Base-by-base conservation (phyloP, 2,329 filamentous ascomycete genomes). In the Pseudonectria foliicola region DNA sequence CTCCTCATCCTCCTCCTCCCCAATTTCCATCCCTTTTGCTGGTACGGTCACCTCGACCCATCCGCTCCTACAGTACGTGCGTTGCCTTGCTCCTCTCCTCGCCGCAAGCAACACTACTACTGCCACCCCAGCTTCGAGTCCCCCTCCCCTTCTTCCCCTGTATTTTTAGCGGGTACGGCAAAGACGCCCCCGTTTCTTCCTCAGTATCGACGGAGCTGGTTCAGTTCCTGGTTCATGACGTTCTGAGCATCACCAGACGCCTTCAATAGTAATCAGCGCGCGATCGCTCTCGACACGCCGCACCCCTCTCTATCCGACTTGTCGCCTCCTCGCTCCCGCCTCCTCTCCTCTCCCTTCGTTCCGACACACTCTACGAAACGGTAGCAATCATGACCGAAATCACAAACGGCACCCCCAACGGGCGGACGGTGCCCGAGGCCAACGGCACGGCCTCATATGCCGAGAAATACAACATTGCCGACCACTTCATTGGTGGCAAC, bases 401-500 rank as follows among this genome's bases (percentile, higher is more conserved):
- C 47, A 62, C 62, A 49, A 59, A 42, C 51, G 53, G 57, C 48
- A 52, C 60, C 48, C 48, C 49, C 38, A 63, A 63, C 45, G 60
- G 67, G 56, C 62, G 66, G 52, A 66, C 66, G 31, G 70, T 75
- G 34, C 70, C 74, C 34, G 57, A 69, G 33, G 48, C 61, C 47
- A 80, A 80, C 51, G 73, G 74, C 64, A 70, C 70, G 48, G 62
- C 73, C 56, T 80, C 82, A 37, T 88, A 85, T 60, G 78, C 87
- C 47, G 81, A 87, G 51, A 87, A 84, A 67, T 79, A 86, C 70
- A 80, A 85, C 48, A 65, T 98, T 44, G 79, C 88, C 44, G 74
- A 87, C 64, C 92, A 98, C 71, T 98, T 96, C 67, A 94, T 96
- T 62, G 92, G 92, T 54, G 90, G 92, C 46, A 95, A 95, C 70